Conservation (phyloP, 805 yeast species). For the Kodamaea hsintzibuensis region DNA sequence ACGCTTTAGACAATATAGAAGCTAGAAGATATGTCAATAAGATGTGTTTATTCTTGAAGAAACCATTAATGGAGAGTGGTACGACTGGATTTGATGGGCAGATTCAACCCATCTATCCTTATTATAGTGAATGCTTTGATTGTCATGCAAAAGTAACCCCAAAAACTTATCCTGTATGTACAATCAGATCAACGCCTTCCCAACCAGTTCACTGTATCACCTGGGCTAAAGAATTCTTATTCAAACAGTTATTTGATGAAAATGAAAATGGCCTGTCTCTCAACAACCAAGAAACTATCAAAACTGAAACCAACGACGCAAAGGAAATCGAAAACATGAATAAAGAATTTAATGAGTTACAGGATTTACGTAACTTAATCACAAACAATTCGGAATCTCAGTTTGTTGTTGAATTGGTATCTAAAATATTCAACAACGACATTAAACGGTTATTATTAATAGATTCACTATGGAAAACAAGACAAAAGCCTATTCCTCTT, state of each 20-base stretch:
- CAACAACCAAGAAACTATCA: conserved; percentile 23
- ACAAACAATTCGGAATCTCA: conserved; percentile 22
- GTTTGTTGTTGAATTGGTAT: conserved; percentile 46
- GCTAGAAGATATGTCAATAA: conserved; percentile 90
- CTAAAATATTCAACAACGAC: conserved; percentile 70
- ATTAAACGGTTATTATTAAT: conserved; percentile 70
- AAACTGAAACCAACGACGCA: conserved; percentile 58
- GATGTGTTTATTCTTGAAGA: conserved; percentile 70
- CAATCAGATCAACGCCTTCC: conserved; percentile 95
- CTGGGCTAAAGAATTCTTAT: conserved; percentile 94
- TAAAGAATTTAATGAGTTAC: conserved; percentile 67
- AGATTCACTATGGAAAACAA: conserved; percentile 75
- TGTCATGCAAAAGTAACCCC: conserved; percentile 88
- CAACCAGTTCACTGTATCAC: conserved; percentile 95
- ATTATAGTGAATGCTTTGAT: conserved; percentile 86
- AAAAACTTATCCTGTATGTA: conserved; percentile 91
- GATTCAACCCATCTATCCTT: conserved; percentile 86
- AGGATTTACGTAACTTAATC: conserved; percentile 31
- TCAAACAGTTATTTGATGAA: conserved; percentile 74
- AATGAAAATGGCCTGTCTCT: conserved; percentile 17
- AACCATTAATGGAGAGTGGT: conserved; percentile 88
- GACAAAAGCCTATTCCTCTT: conserved; percentile 70
- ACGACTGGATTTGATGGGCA: conserved; percentile 96
- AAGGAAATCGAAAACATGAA: conserved; percentile 64
- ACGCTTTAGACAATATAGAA: conserved; percentile 91